Evolutionary conservation across 352 stramenopile genomes (phyloP).

Genomic region (Phytophthora rubi): DNA sequence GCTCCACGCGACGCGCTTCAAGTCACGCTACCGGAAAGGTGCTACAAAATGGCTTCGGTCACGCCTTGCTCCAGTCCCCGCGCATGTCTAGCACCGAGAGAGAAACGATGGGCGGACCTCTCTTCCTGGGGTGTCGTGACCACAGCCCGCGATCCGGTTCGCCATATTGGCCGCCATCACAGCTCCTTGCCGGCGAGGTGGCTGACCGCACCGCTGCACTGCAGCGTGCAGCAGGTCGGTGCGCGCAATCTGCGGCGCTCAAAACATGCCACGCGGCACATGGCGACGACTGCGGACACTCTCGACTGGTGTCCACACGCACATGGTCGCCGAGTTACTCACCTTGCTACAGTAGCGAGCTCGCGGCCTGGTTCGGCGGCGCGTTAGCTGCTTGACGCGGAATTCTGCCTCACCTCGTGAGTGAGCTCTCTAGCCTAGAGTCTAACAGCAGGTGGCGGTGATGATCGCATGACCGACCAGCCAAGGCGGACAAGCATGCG

Average conservation of each 20-base stretch:
- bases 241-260: slow-evolving; percentile 19
- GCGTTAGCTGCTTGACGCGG: slow-evolving; percentile 13
- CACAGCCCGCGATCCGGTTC: background rate
- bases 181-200: slow-evolving; percentile 3
- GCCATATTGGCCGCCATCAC: slow-evolving; percentile 23
- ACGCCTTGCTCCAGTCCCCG: background rate
- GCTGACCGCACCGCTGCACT: background rate
- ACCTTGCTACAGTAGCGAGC: slow-evolving; percentile 15
- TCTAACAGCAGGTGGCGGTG: background rate
- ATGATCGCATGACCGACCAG: too few relatives aligned
- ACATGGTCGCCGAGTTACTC: slow-evolving; percentile 10
- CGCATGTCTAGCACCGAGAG: slow-evolving; percentile 11
- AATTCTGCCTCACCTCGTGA: slow-evolving; percentile 11
- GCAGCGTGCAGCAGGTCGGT: slow-evolving; percentile 5
- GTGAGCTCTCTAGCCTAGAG: background rate
- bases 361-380: slow-evolving; percentile 18
- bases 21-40: slow-evolving; percentile 15
- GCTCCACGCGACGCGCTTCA: slow-evolving; percentile 20
- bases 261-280: slow-evolving; percentile 15
- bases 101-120: slow-evolving; percentile 7
- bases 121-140: background rate
- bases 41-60: background rate
- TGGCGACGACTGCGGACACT: slow-evolving; percentile 19
- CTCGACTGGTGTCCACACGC: slow-evolving; percentile 12
- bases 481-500: background rate